These are phyloP conservation scores for Mycena kentingensis DNA, from an alignment of 768 basidiomycete genomes.

Conservation along the genomic window DNA sequence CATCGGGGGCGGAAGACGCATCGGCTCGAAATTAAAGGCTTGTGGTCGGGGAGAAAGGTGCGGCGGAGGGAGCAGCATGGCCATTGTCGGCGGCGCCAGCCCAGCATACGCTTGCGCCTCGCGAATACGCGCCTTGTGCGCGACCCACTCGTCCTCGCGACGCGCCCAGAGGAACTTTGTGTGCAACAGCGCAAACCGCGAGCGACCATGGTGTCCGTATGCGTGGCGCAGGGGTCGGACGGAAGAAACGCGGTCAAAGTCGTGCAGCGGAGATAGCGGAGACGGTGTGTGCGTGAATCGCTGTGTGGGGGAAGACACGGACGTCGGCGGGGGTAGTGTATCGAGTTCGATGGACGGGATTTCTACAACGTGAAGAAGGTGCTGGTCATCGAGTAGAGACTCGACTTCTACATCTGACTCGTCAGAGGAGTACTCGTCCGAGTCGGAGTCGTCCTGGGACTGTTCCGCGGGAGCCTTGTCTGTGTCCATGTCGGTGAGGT, in stretches of 20 bases:
- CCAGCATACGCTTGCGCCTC: conserved; percentile 32
- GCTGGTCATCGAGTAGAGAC: conserved; percentile 16
- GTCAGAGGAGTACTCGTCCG: conserved; percentile 26
- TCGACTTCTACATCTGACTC: conserved; percentile 26
- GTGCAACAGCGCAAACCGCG: conserved; percentile 58
- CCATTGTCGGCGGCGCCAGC: conserved; percentile 24
- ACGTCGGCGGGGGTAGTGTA: conserved; percentile 25
- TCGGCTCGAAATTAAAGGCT: conserved; percentile 17
- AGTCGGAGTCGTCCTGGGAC: conserved; percentile 26
- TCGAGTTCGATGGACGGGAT: background rate
- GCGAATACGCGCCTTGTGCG: conserved; percentile 31
- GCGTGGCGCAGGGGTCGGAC: conserved; percentile 40
- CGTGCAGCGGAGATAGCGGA: conserved; percentile 33
- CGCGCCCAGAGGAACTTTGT: conserved; percentile 64
- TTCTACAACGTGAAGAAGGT: conserved; percentile 4
- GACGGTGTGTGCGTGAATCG: conserved; percentile 43
- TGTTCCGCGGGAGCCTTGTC: conserved; percentile 22
- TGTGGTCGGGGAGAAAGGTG: conserved; percentile 18
- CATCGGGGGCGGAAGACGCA: conserved; percentile 34
- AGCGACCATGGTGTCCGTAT: conserved; percentile 63
- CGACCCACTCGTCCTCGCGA: conserved; percentile 55
- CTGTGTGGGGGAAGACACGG: conserved; percentile 29
- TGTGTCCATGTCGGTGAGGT: conserved; percentile 9
- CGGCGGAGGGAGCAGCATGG: conserved; percentile 23
- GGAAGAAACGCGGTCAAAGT: conserved; percentile 28